phyloP scores from a whole-genome alignment of 169 alveolate genomes.

The Plasmodium inui region DNA sequence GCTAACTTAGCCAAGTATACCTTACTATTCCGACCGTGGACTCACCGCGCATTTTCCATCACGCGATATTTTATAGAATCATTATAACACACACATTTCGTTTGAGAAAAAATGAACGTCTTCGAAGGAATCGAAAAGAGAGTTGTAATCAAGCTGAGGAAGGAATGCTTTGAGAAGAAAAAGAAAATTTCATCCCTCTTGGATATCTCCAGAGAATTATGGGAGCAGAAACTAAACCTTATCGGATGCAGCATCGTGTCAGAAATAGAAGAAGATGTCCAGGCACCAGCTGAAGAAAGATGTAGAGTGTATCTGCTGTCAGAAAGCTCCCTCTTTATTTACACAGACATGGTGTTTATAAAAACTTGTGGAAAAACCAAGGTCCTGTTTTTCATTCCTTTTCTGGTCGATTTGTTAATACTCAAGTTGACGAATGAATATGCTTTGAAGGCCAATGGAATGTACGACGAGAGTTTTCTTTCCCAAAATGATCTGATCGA shows the following conservation, averaged over 20 bases:
- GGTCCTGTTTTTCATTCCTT: conserved; percentile 62
- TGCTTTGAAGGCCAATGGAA: background rate
- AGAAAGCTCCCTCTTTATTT: conserved; percentile 54
- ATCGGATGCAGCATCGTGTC: conserved; percentile 63
- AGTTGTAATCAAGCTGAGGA: conserved; percentile 22
- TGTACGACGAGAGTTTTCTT: conserved; percentile 36
- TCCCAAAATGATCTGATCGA: background rate
- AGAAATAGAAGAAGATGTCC: conserved; percentile 31
- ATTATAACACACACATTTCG: background rate
- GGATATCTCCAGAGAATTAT: conserved; percentile 22
- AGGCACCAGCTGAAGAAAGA: conserved; percentile 10
- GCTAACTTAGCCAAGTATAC: background rate
- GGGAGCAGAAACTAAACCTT: conserved; percentile 33
- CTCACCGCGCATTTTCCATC: background rate
- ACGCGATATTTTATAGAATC: background rate
- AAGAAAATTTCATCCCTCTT: conserved; percentile 6
- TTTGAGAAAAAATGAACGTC: conserved; percentile 15
- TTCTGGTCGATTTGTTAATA: conserved; percentile 40
- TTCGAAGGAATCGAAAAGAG: conserved; percentile 74
- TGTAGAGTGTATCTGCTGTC: conserved; percentile 56
- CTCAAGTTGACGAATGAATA: background rate
- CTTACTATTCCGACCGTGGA: background rate
- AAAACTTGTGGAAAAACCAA: conserved; percentile 72
- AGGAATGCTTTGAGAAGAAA: conserved; percentile 4
- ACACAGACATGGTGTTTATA: conserved; percentile 17